Base-by-base conservation (phyloP, 139 green algal species). In the Haematococcus lacustris region DNA sequence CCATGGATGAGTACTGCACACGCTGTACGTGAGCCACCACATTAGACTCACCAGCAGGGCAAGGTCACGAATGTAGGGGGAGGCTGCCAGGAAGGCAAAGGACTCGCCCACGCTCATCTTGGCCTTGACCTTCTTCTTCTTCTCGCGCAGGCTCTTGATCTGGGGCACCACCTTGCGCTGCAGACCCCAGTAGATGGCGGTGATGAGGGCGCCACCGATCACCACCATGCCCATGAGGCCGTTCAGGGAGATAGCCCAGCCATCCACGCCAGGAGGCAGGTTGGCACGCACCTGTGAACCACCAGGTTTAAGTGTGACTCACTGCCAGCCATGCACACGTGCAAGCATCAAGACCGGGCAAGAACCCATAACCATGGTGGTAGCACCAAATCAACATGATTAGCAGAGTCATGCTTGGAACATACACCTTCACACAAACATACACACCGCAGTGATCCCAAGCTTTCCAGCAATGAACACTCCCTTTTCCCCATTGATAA, bases 191-290 rank as follows among this genome's bases (percentile, higher is more conserved):
- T 97, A 97, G 71, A 93, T 93, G 60, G 51, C 82, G 0, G 68
- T 70, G 28, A 91, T 89, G 76, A 99, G 89, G 59, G 92, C 47
- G 17, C 95, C 73, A 51, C 93, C 93, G 6, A 91, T 83, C 13
- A 97, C 93, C 25, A 98, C 95, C 88, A 99, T 95, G 80, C 83
- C 82, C 95, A 98, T 99, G 78, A 99, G 88, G 73, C 93, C 91
- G 73, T 90, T 91, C 71, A 98, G 91, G 28, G 93, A 98, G 66
- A 96, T 70, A 73, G 89, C 95, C 95, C 95, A 99, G 63, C 95
- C 95, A 75, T 98, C 95, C 2, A 98, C 95, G 60, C 90, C 94
- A 26, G 92, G 85, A 37, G 93, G 93, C 86, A 98, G 87, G 66
- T 85, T 81, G n/a, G 89, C 88, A 43, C 94, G 91, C 53, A 97